A percentile compares a stretch with the other conserved stretches of the same genome.
Conservation (phyloP, 2,329 filamentous ascomycete species). For the Metarhizium rileyi region DNA sequence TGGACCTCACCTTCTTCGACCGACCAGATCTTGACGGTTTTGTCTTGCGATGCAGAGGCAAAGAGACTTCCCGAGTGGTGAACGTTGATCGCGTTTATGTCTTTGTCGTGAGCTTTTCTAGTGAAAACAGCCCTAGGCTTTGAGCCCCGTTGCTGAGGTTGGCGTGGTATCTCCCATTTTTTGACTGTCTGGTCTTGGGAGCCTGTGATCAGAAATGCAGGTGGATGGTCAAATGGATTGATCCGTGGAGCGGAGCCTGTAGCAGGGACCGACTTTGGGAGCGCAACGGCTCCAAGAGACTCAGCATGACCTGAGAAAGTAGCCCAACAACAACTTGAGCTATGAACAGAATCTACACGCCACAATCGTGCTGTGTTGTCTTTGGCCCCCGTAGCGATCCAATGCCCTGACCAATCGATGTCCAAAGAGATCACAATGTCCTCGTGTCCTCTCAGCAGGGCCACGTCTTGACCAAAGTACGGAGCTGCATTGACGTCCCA, state of each 20-base stretch:
- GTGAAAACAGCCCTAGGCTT: slow-evolving; percentile 67
- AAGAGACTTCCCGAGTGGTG: slow-evolving; percentile 70
- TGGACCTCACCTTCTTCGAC: slow-evolving; percentile 80
- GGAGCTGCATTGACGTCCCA: slow-evolving; percentile 20
- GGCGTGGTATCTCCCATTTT: slow-evolving; percentile 71
- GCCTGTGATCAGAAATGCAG: slow-evolving; percentile 77
- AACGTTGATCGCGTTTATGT: slow-evolving; percentile 90
- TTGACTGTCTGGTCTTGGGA: slow-evolving; percentile 95
- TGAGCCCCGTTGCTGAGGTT: slow-evolving; percentile 31
- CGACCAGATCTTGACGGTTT: slow-evolving; percentile 95
- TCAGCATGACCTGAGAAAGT: slow-evolving; percentile 88
- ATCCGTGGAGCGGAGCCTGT: slow-evolving; percentile 60
- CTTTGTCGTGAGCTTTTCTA: slow-evolving; percentile 94
- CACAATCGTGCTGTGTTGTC: slow-evolving; percentile 91
- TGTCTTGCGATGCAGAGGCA: slow-evolving; percentile 92
- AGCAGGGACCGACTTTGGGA: slow-evolving; percentile 61
- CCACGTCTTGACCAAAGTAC: slow-evolving; percentile 87
- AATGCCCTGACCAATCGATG: slow-evolving; percentile 92
- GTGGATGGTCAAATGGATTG: slow-evolving; percentile 69
- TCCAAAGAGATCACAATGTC: slow-evolving; percentile 95
- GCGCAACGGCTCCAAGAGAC: slow-evolving; percentile 79
- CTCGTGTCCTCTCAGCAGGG: slow-evolving; percentile 76
- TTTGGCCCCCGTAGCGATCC: slow-evolving; percentile 92
- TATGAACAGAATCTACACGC: slow-evolving; percentile 67
- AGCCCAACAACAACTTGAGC: slow-evolving; percentile 70